Percentiles rank a stretch among this genome's conserved stretches.
Conservation (phyloP, 1,284 basidiomycete genomes). For the Laetiporus sulphureus region DNA sequence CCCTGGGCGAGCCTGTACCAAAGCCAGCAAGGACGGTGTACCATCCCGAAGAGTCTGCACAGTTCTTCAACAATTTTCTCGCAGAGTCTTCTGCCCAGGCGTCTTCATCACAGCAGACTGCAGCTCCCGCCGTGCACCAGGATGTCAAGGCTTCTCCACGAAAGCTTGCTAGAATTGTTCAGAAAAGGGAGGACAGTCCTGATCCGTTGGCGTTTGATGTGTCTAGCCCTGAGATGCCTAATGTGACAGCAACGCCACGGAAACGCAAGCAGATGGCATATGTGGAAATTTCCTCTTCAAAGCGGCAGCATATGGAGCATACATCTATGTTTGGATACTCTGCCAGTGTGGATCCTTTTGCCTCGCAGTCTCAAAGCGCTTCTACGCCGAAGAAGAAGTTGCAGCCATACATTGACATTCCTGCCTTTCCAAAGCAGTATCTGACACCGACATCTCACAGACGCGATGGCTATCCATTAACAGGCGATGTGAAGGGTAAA, state of each 20-base stretch:
- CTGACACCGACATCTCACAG: slow-evolving; percentile 35
- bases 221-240: slow-evolving; percentile 13
- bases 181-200: slow-evolving; percentile 28
- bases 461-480: slow-evolving; percentile 16
- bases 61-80: slow-evolving; percentile 60
- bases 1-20: slow-evolving; percentile 47
- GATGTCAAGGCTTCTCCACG: no score
- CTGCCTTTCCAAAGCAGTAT: slow-evolving; percentile 37
- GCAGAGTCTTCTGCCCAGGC: slow-evolving; percentile 40
- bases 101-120: slow-evolving; percentile 12
- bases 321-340: not conserved
- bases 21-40: slow-evolving; percentile 27
- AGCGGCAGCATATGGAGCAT: slow-evolving; percentile 20
- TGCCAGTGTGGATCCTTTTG: not conserved
- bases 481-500: slow-evolving; percentile 12
- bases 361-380: not conserved
- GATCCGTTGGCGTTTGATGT: slow-evolving; percentile 41
- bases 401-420: slow-evolving; percentile 54
- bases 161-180: slow-evolving; percentile 1
- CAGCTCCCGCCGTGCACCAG: no score
- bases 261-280: slow-evolving; percentile 43
- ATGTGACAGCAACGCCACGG: slow-evolving; percentile 37
- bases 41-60: slow-evolving; percentile 48
- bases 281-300: slow-evolving; percentile 26
- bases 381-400: slow-evolving; percentile 22